Evolutionary conservation across 2,329 filamentous ascomycete genomes (phyloP).

Genomic region (Phyllosticta citrichinensis): DNA sequence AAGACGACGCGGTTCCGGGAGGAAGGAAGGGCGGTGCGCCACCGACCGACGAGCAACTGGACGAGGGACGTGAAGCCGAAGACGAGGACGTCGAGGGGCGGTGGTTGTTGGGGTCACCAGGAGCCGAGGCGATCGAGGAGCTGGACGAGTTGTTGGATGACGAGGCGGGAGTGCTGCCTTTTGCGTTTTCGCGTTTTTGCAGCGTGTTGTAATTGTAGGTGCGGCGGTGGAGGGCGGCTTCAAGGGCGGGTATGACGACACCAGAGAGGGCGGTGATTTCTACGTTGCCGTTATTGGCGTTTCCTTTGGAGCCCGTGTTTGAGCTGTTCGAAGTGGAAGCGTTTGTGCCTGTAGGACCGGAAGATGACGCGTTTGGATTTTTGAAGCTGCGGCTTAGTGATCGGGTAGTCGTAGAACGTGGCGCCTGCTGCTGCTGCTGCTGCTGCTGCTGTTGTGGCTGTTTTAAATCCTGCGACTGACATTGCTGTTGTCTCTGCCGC

Average conservation of each 20-base stretch:
- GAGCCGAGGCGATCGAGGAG: neutral
- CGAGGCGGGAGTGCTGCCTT: neutral
- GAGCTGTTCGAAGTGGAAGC: conserved; percentile 10
- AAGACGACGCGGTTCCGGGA: neutral
- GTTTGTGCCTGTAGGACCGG: conserved; percentile 11
- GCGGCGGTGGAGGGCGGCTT: conserved; percentile 79
- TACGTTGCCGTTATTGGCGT: conserved; percentile 28
- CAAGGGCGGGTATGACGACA: conserved; percentile 85
- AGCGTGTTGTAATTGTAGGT: conserved; percentile 48
- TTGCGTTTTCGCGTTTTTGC: conserved; percentile 26
- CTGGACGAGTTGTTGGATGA: neutral
- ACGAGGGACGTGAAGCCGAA: neutral
- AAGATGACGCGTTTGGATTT: neutral
- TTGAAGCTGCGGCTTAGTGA: conserved; percentile 7
- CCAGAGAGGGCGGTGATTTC: conserved; percentile 81
- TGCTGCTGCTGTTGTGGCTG: conserved; percentile 3
- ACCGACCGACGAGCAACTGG: neutral
- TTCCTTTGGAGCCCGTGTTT: neutral
- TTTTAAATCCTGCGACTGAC: neutral
- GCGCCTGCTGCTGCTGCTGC: neutral
- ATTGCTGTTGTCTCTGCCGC: neutral
- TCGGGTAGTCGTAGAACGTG: conserved; percentile 1
- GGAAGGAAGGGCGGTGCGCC: neutral
- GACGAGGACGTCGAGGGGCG: neutral
- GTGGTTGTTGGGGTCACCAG: neutral